Percentiles rank a stretch among this genome's conserved stretches.
phyloP scores from a whole-genome alignment of 208 protist genomes.

The Leishmania amazonensis region DNA sequence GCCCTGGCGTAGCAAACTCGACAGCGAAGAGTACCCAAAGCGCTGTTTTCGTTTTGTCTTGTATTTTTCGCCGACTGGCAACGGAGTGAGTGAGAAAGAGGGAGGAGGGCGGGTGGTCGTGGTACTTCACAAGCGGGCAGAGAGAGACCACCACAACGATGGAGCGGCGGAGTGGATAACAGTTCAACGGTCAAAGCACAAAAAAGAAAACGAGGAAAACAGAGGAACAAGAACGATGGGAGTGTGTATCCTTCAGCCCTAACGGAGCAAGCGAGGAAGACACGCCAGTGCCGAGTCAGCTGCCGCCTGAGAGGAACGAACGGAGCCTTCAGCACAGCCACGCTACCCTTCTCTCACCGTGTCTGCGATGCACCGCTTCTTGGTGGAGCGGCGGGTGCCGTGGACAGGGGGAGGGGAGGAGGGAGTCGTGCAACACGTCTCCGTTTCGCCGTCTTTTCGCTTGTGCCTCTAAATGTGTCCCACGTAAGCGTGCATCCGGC shows the following conservation, averaged over 20 bases:
- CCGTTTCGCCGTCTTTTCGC: neutral
- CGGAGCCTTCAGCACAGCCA: neutral
- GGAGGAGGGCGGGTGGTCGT: too few relatives aligned
- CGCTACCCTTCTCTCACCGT: neutral
- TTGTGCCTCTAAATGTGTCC: neutral
- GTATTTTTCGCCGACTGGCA: neutral
- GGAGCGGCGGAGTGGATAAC: neutral
- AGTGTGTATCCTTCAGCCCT: neutral
- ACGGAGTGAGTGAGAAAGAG: neutral
- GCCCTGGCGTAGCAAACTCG: neutral
- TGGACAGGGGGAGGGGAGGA: neutral
- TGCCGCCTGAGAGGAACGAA: neutral
- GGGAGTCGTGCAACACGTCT: neutral
- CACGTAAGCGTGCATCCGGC: neutral
- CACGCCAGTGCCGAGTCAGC: neutral
- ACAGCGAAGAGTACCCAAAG: neutral
- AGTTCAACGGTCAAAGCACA: neutral
- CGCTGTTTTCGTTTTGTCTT: neutral
- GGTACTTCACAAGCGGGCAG: neutral
- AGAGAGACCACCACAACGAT: neutral
- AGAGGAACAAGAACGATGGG: neutral
- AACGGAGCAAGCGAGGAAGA: neutral
- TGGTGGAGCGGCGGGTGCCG: neutral
- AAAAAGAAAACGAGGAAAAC: neutral
- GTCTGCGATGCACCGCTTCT: neutral